Evolutionary conservation across 2,329 filamentous ascomycete species (phyloP).

Genomic region (Thielaviopsis punctulata): DNA sequence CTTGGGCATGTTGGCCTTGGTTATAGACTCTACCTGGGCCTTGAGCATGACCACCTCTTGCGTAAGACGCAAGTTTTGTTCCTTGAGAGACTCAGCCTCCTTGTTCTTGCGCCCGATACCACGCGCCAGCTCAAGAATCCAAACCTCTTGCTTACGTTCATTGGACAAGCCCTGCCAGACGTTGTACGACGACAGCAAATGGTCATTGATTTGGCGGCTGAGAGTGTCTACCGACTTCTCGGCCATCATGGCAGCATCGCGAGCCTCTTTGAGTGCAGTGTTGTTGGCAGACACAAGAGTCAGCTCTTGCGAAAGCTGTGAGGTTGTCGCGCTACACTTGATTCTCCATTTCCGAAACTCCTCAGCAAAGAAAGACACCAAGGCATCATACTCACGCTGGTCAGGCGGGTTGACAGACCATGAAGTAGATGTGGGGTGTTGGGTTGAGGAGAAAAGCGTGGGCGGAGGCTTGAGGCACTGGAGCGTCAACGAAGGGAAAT

Average conservation of each 20-base stretch:
- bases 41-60: constrained; percentile 42
- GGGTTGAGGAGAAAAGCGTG: constrained; percentile 65
- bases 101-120: constrained; percentile 39
- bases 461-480: constrained; percentile 66
- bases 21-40: constrained; percentile 36
- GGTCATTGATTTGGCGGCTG: constrained; percentile 52
- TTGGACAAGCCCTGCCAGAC: constrained; percentile 54
- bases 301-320: constrained; percentile 32
- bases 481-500: constrained; percentile 71
- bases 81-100: constrained; percentile 33
- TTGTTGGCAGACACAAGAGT: constrained; percentile 24
- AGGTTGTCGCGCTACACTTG: constrained; percentile 32
- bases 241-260: constrained; percentile 29
- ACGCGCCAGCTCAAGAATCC: constrained; percentile 44
- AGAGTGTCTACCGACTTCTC: constrained; percentile 39
- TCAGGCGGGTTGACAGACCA: constrained; percentile 69
- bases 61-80: constrained; percentile 30
- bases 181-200: constrained; percentile 59
- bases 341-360: constrained; percentile 50
- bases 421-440: constrained; percentile 59
- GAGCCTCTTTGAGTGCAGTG: constrained; percentile 24
- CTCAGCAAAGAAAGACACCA: constrained; percentile 48
- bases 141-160: constrained; percentile 40
- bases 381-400: constrained; percentile 53
- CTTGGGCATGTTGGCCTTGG: constrained; percentile 13